phyloP scores from a whole-genome alignment of 441 rosid species.

The Croton setiger region DNA sequence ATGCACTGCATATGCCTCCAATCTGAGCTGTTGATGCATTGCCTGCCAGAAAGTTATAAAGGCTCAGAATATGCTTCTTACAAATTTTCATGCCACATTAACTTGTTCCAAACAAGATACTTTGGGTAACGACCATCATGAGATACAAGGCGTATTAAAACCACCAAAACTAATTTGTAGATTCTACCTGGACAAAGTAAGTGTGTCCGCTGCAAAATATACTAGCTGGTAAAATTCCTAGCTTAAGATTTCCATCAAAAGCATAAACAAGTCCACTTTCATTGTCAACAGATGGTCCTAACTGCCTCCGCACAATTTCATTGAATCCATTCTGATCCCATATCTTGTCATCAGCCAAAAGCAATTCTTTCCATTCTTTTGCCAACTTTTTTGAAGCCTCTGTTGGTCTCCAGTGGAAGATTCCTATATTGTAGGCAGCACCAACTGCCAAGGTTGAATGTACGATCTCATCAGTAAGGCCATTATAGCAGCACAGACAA shows the following conservation, averaged over 20 bases:
- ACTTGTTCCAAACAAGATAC: conserved; percentile 13
- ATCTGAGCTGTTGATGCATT: conserved; percentile 77
- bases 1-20: conserved; percentile 95
- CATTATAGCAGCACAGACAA: background rate
- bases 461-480: conserved; percentile 14
- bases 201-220: conserved; percentile 98
- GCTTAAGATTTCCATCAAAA: conserved; percentile 90
- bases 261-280: conserved; percentile 82
- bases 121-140: conserved; percentile 2
- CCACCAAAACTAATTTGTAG: conserved; percentile 8
- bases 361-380: conserved; percentile 87
- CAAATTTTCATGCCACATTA: conserved; percentile 6
- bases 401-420: conserved; percentile 97
- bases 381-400: conserved; percentile 79
- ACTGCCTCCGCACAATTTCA: conserved; percentile 69
- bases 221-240: conserved; percentile 93
- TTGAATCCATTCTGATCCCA: conserved; percentile 99
- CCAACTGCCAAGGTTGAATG: conserved; percentile 48
- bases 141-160: conserved; percentile 1
- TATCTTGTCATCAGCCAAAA: conserved; percentile 84
- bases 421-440: conserved; percentile 95
- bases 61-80: conserved; percentile 21
- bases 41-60: conserved; percentile 51
- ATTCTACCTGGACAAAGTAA: conserved; percentile 87
- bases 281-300: conserved; percentile 87